Evolutionary conservation across 2,329 filamentous ascomycete genomes (phyloP), one percentile per base, ranked within the genome.

Genomic region (Beauveria rudraprayagi): DNA sequence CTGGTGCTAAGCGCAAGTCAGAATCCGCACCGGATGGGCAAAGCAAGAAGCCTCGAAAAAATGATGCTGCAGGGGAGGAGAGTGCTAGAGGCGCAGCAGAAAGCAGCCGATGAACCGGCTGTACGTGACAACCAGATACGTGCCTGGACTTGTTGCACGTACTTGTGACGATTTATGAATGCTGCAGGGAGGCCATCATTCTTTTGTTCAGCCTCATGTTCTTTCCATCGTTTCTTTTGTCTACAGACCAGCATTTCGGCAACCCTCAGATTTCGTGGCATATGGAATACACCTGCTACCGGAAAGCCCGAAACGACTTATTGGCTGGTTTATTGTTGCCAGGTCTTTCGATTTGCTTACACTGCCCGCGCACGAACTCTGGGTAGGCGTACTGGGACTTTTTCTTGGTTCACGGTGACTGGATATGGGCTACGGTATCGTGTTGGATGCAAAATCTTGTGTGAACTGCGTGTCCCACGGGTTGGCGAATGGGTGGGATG

Each of bases 1-100:
- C 77, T 14, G 81, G 81, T 60, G 79, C 77, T 40, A 88, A 88
- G 75, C 79, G 85, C 67, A 87, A 87, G 72, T 83, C 84, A 7
- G 81, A 84, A 62, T 75, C 76, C 34, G 75, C 75, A 60, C 75
- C 75, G 17, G 72, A 70, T 22, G 75, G 75, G 37, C 75, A 81
- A 34, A 81, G 78, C 67, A 88, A 87, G 72, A 84, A 81, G 74
- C 76, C 80, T 64, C 81, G 78, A 66, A 77, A 85, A 52, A 70
- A 72, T 51, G 70, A 72, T 30, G 75, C 77, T 14, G 76, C 76
- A n/a, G 77, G 78, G 44, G 77, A 78, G 40, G 77, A 76, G 2
- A 44, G 6, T 4, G 50, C 50, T 59, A 71, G 77, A 43, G 75
- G 77, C 26, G 50, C 58, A n/a, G 22, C 50, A 61, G 73, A 77